Evolutionary conservation across 257 asterid species (phyloP), one percentile per base, ranked within the genome.

Genomic region (Solanum pinnatisectum): DNA sequence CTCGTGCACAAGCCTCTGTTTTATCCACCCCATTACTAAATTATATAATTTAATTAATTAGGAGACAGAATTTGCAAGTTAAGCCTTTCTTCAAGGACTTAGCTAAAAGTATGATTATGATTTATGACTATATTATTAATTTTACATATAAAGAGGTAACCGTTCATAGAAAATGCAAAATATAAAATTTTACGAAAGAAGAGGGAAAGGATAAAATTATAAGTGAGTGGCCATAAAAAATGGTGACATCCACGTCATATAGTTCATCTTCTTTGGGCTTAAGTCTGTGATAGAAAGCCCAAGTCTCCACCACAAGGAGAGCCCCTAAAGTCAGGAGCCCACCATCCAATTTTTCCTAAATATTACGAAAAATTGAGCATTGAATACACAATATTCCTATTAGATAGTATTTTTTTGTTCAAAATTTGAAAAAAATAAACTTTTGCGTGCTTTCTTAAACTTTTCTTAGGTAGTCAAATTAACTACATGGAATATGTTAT

Each of bases 231-330:
- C 71, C 87, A 83, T 49, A 63, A 67, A 70, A 39, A 76, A 82
- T 84, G 74, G 90, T 89, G 93, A 83, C 36, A 23, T 87, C 92
- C 93, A 87, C 90, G 81, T 88, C 92, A 87, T 37, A 20, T 42
- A 16, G 73, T 49, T 72, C 23, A 23, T 85, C 52, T 74, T 76
- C 70, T 73, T 73, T 49, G 23, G 56, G 52, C n/a, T 84, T 4
- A 85, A 49, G 14, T 70, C 84, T 5, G 4, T 78, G n/a, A 78
- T 40, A 40, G 84, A 78, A n/a, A 78, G 37, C 60, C 63, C 56
- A 44, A 78, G 37, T 79, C 39, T 67, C 84, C 25, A 78, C 65
- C 84, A 78, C 60, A 42, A 78, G 23, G 25, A 78, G 37, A 78
- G 14, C 84, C 65, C 46, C 83, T 22, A 37, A 74, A 74, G 33